A percentile compares a stretch with the other conserved stretches of the same genome.
These are phyloP conservation scores for Thielaviopsis populi DNA, from an alignment of 2,329 filamentous ascomycete species.

Conservation along the genomic window DNA sequence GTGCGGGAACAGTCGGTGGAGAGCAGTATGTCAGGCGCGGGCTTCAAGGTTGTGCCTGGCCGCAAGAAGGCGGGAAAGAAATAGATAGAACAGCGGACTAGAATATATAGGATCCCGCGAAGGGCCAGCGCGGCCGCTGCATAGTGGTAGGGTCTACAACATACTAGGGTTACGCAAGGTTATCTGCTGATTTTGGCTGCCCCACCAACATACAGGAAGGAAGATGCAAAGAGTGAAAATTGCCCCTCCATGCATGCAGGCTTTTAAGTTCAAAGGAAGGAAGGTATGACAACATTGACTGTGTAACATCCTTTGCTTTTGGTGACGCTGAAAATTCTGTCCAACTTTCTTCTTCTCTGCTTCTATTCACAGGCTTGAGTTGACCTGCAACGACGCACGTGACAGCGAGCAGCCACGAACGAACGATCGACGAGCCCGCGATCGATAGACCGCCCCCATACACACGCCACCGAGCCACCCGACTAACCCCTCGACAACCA, in stretches of 20 bases:
- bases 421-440: background rate
- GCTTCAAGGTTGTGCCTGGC: constrained; percentile 79
- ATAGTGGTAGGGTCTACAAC: background rate
- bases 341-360: background rate
- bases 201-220: background rate
- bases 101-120: background rate
- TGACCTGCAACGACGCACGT: background rate
- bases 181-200: background rate
- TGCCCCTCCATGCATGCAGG: background rate
- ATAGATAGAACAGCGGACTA: constrained; percentile 24
- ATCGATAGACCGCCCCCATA: background rate
- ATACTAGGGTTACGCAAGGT: background rate
- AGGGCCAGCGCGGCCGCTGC: no score
- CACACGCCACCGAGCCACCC: background rate
- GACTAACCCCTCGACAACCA: background rate
- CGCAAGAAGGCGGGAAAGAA: constrained; percentile 85
- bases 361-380: background rate
- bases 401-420: background rate
- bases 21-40: constrained; percentile 34
- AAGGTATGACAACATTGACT: background rate
- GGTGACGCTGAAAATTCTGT: background rate
- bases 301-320: background rate
- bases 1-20: constrained; percentile 23
- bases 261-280: background rate
- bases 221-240: background rate